Evolutionary conservation across 2,329 filamentous ascomycete species (phyloP).

Genomic region (Exophiala dermatitidis): DNA sequence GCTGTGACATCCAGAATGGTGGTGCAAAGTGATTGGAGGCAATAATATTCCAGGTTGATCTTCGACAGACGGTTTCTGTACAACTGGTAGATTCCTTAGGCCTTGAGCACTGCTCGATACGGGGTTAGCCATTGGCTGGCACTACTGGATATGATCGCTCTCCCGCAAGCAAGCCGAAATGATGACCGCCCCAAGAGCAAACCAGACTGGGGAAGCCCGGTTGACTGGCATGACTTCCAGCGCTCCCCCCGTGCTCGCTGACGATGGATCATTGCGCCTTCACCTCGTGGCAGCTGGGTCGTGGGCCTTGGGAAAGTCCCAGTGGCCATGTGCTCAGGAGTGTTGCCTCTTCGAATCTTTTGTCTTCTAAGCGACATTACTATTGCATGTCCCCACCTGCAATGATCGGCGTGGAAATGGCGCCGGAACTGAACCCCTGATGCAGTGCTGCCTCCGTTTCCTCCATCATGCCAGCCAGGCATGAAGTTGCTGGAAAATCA

Average conservation of each 20-base stretch:
- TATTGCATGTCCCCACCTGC: background rate
- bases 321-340: background rate
- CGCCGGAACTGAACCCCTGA: background rate
- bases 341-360: background rate
- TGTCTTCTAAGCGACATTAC: background rate
- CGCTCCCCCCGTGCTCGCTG: background rate
- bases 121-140: no score
- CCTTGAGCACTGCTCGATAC: no score
- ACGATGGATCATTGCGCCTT: background rate
- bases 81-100: no score
- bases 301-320: background rate
- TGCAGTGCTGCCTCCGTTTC: background rate
- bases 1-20: no score
- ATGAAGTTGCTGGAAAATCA: background rate
- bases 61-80: no score
- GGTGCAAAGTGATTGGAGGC: no score
- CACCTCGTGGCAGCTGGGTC: background rate
- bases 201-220: no score
- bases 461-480: background rate
- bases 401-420: background rate
- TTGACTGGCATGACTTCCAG: background rate
- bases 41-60: no score
- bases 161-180: no score
- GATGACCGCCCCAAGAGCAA: no score
- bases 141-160: no score